These are phyloP conservation scores for Curvularia lunata DNA, from an alignment of 2,329 filamentous ascomycete species.

Conservation along the genomic window DNA sequence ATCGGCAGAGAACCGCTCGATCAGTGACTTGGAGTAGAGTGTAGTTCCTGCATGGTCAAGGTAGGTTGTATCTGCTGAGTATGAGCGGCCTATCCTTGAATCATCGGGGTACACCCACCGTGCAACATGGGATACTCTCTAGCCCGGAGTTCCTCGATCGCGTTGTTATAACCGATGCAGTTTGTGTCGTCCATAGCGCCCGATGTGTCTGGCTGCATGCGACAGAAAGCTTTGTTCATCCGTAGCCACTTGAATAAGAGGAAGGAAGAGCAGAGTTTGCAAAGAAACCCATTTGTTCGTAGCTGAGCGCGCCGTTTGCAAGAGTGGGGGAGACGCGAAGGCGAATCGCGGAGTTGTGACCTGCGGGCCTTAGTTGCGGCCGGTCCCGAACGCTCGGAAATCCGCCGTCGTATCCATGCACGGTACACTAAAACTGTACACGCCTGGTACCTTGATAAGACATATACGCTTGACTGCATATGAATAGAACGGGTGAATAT, in stretches of 20 bases:
- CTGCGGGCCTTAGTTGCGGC: constrained; percentile 24
- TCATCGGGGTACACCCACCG: constrained; percentile 54
- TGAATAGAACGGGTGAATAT: neutral
- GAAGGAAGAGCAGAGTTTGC: constrained; percentile 10
- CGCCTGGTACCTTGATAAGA: neutral
- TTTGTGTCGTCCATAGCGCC: constrained; percentile 39
- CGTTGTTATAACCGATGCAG: constrained; percentile 59
- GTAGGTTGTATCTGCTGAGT: constrained; percentile 70
- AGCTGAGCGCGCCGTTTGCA: constrained; percentile 28
- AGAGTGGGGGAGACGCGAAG: constrained; percentile 49
- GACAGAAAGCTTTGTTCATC: constrained; percentile 18
- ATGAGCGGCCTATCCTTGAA: constrained; percentile 11
- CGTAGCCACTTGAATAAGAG: constrained; percentile 30
- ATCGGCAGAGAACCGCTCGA: constrained; percentile 79
- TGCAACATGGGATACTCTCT: constrained; percentile 73
- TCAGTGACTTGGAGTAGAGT: constrained; percentile 76
- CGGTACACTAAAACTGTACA: neutral
- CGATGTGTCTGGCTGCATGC: constrained; percentile 1
- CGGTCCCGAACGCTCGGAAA: constrained; percentile 33
- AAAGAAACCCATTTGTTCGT: constrained; percentile 36
- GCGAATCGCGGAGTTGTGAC: constrained; percentile 37
- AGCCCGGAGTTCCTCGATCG: constrained; percentile 64
- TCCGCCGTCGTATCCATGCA: constrained; percentile 8
- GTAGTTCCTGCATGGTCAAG: constrained; percentile 97
- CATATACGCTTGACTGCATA: neutral